A percentile compares a stretch with the other conserved stretches of the same genome.
These are phyloP conservation scores for Rhododendron williamsianum DNA, from an alignment of 148 eudicot species.

Conservation along the genomic window DNA sequence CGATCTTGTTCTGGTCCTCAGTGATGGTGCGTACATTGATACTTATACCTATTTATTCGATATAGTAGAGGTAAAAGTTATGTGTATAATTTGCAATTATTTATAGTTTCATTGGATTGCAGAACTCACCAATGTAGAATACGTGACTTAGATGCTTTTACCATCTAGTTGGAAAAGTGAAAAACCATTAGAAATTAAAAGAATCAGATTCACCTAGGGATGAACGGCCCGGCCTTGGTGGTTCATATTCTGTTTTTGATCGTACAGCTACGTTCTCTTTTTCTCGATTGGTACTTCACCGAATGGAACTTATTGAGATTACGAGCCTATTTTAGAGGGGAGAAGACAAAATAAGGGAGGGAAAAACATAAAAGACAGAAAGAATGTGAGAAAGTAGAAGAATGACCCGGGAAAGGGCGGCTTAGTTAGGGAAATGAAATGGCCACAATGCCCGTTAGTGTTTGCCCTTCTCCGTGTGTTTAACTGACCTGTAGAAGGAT, in stretches of 20 bases:
- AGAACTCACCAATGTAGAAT: not conserved
- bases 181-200: not conserved
- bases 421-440: not conserved
- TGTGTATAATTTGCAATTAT: not conserved
- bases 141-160: not conserved
- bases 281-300: not conserved
- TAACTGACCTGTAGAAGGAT: not conserved
- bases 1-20: constrained; percentile 72
- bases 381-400: not conserved
- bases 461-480: not conserved
- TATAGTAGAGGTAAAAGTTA: not conserved
- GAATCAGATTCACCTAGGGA: not conserved
- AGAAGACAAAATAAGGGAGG: not conserved
- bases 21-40: not conserved
- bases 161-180: not conserved
- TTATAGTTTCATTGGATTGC: not conserved
- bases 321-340: not conserved
- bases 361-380: not conserved
- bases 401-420: not conserved
- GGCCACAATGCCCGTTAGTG: not conserved
- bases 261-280: not conserved
- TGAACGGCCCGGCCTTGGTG: not conserved
- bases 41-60: not conserved
- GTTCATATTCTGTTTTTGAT: not conserved
- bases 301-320: not conserved